Evolutionary conservation across 2,329 filamentous ascomycete species (phyloP).

Genomic region (Cercospora sp.): DNA sequence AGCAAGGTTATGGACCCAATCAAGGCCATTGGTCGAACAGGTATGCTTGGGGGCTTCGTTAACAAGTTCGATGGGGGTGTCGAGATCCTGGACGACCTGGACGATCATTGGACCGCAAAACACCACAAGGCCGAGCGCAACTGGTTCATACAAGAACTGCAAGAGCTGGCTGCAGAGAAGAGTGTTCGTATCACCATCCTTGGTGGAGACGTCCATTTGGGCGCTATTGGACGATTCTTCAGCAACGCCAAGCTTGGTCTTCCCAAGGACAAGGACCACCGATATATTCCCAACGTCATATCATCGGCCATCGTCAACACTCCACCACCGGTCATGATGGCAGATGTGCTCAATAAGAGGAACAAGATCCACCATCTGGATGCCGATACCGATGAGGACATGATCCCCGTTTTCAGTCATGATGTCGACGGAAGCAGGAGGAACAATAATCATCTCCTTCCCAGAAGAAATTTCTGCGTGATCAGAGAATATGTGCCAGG

Average conservation of each 20-base stretch:
- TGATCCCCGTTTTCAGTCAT: conserved; percentile 89
- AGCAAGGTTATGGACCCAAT: conserved; percentile 84
- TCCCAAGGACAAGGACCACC: conserved; percentile 84
- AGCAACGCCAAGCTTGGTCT: conserved; percentile 77
- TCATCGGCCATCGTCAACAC: conserved; percentile 93
- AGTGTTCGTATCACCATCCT: conserved; percentile 89
- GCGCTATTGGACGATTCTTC: conserved; percentile 91
- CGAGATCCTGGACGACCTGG: conserved; percentile 86
- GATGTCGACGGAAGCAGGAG: conserved; percentile 86
- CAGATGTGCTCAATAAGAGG: conserved; percentile 88
- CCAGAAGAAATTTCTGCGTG: conserved; percentile 92
- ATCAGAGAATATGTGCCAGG: conserved; percentile 83
- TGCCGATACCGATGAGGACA: conserved; percentile 81
- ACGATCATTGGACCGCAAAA: conserved; percentile 97
- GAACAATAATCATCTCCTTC: conserved; percentile 87
- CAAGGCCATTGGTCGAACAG: conserved; percentile 81
- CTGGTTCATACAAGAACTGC: conserved; percentile 83
- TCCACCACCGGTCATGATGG: conserved; percentile 82
- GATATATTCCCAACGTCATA: conserved; percentile 95
- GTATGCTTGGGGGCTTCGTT: conserved; percentile 74
- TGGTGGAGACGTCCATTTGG: conserved; percentile 91
- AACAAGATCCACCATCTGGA: conserved; percentile 73
- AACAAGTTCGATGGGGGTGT: conserved; percentile 91
- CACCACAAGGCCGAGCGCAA: conserved; percentile 89
- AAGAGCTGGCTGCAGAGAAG: conserved; percentile 89